phyloP scores from a whole-genome alignment of 2,329 filamentous ascomycete species.

The Dactylellina cionopaga region DNA sequence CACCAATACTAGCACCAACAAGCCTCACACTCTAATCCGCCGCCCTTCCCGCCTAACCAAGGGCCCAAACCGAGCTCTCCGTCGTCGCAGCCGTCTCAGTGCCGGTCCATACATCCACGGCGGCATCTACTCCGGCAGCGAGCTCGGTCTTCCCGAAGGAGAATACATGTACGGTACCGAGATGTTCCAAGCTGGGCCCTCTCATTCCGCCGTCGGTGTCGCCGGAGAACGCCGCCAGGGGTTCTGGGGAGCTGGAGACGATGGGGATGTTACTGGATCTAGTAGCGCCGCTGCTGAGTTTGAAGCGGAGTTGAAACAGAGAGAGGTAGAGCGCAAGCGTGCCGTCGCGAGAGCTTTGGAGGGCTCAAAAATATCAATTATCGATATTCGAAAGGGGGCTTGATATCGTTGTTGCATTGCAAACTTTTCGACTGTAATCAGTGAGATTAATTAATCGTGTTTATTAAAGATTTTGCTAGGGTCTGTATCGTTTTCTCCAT shows the following conservation, averaged over 20 bases:
- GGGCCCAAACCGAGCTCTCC: background rate
- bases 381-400: background rate
- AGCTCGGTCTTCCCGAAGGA: background rate
- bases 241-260: background rate
- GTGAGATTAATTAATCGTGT: too few species aligned
- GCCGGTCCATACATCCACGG: background rate
- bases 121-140: background rate
- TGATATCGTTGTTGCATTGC: too few species aligned
- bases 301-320: background rate
- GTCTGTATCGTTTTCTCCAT: too few species aligned
- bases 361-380: background rate
- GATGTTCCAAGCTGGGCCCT: background rate
- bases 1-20: background rate
- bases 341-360: background rate
- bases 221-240: background rate
- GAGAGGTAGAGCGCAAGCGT: background rate
- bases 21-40: background rate
- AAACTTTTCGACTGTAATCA: too few species aligned
- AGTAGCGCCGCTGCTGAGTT: background rate
- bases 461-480: too few species aligned
- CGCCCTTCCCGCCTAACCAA: background rate
- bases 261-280: too few species aligned
- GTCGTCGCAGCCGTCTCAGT: background rate
- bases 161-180: background rate
- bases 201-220: background rate